Percentiles rank a stretch among this genome's conserved stretches.
phyloP scores from a whole-genome alignment of 768 basidiomycete genomes.

The Macrocybe gigantea region DNA sequence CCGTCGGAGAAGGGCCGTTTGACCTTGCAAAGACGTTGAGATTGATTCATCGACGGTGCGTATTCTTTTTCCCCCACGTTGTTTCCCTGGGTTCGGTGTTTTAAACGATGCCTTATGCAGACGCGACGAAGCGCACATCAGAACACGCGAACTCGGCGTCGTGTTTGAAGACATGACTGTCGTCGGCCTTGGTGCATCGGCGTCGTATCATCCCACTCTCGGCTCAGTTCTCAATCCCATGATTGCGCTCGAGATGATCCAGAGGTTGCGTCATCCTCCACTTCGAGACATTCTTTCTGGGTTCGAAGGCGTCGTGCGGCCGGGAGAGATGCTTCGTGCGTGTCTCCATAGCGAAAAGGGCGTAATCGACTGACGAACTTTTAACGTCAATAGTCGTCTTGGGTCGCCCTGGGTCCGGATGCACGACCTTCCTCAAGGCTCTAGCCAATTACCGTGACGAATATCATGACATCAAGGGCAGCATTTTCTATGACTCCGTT shows the following conservation, averaged over 20 bases:
- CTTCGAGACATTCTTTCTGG: slow-evolving; percentile 55
- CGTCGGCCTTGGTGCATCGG: slow-evolving; percentile 50
- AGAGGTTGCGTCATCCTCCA: slow-evolving; percentile 50
- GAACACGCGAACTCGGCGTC: slow-evolving; percentile 53
- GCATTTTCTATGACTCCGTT: slow-evolving; percentile 74
- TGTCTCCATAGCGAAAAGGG: slow-evolving; percentile 8
- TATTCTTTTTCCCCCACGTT: slow-evolving; percentile 1
- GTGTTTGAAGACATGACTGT: slow-evolving; percentile 54
- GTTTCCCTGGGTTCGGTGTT: not conserved
- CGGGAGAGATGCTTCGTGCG: slow-evolving; percentile 77
- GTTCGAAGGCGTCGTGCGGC: slow-evolving; percentile 59
- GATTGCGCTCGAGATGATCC: slow-evolving; percentile 35
- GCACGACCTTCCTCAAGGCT: slow-evolving; percentile 76
- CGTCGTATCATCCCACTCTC: slow-evolving; percentile 52
- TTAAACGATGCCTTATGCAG: slow-evolving; percentile 24
- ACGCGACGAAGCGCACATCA: slow-evolving; percentile 41
- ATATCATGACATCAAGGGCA: slow-evolving; percentile 62
- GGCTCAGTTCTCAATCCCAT: slow-evolving; percentile 57
- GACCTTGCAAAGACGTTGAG: slow-evolving; percentile 31
- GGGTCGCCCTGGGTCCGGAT: slow-evolving; percentile 82
- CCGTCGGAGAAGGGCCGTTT: slow-evolving; percentile 18
- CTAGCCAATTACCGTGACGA: slow-evolving; percentile 72
- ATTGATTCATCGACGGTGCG: slow-evolving; percentile 26
- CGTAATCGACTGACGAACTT: not conserved
- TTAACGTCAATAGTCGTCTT: slow-evolving; percentile 54